Evolutionary conservation across 805 yeast species (phyloP).

Genomic region (Diddensiella santjacobensis): DNA sequence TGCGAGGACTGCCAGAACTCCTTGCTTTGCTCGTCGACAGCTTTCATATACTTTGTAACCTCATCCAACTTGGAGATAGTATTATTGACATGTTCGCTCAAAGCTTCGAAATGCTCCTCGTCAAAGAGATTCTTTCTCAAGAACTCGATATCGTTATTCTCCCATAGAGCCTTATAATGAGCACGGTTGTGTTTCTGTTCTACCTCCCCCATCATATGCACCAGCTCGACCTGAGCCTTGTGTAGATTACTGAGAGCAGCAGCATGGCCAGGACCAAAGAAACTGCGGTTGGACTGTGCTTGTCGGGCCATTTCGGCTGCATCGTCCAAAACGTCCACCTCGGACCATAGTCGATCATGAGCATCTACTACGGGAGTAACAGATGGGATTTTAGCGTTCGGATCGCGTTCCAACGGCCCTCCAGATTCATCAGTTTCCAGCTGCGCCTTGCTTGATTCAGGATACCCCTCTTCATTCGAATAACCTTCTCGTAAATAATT

Average conservation of each 20-base stretch:
- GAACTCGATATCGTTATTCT: slow-evolving; percentile 33
- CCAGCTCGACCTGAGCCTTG: slow-evolving; percentile 49
- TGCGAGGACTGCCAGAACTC: slow-evolving; percentile 27
- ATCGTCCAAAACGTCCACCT: slow-evolving; percentile 79
- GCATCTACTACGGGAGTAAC: slow-evolving; percentile 58
- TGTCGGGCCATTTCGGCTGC: slow-evolving; percentile 56
- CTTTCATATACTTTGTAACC: slow-evolving; percentile 44
- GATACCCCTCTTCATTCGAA: not conserved
- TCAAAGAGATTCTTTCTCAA: slow-evolving; percentile 40
- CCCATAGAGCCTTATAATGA: slow-evolving; percentile 32
- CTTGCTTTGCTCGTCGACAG: slow-evolving; percentile 31
- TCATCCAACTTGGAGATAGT: slow-evolving; percentile 47
- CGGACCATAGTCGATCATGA: slow-evolving; percentile 82
- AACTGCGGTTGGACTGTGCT: slow-evolving; percentile 32
- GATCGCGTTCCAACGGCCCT: not conserved
- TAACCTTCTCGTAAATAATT: not conserved
- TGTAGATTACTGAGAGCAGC: slow-evolving; percentile 52
- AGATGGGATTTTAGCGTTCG: slow-evolving; percentile 39
- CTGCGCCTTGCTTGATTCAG: not conserved
- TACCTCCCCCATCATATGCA: slow-evolving; percentile 38
- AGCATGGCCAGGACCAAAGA: slow-evolving; percentile 43
- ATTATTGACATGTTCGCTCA: slow-evolving; percentile 47
- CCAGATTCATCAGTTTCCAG: not conserved
- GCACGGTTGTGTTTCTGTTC: slow-evolving; percentile 28
- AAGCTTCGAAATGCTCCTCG: slow-evolving; percentile 49